Evolutionary conservation across 2,329 filamentous ascomycete species (phyloP), one percentile per base, ranked within the genome.

Genomic region (Rhinocladiella mackenziei): DNA sequence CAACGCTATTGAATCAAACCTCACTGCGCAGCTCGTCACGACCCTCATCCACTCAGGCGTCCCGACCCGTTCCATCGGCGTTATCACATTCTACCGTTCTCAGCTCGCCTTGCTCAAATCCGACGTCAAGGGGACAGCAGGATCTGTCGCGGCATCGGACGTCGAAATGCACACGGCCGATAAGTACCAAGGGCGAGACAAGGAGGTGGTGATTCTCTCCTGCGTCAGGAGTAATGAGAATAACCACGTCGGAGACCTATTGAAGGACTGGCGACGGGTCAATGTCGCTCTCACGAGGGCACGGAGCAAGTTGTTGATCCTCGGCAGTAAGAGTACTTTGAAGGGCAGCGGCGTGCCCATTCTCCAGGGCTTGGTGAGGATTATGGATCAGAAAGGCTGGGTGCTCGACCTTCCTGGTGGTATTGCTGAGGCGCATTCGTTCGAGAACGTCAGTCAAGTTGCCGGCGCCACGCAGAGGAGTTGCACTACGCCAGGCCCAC

Each of bases 141-240:
- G 56, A 13, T 44, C 45, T 20, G 33, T 34, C 9, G 66, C 74
- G 56, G 68, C 73, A 0, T 67, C 72, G 0, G 77, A 78, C 2
- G 81, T 98, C 1, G 92, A 98, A 66, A 89, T 97, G 76, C 89
- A 98, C 65, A 97, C 92, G 0, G 89, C 92, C 2, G 92, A 98
- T 66, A 88, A 91, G 32, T 98, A 95, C 65, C 92, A 98, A 63
- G 92, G 92, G 5, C 80, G 92, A 7, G 92, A 98, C 67, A 98
- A 98, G 62, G 89, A 95, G 60, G 83, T 94, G 2, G 78, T 97
- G 1, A 79, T 98, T 10, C 76, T 98, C 6, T 87, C 81, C 43
- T 82, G 94, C 20, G 92, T 97, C 10, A 79, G 92, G 20, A 91
- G 81, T 62, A 98, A 98, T 58, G 81, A 89, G 15, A 76, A 77